Evolutionary conservation across 345 rosid genomes (phyloP).

Genomic region (Syzygium aqueum): DNA sequence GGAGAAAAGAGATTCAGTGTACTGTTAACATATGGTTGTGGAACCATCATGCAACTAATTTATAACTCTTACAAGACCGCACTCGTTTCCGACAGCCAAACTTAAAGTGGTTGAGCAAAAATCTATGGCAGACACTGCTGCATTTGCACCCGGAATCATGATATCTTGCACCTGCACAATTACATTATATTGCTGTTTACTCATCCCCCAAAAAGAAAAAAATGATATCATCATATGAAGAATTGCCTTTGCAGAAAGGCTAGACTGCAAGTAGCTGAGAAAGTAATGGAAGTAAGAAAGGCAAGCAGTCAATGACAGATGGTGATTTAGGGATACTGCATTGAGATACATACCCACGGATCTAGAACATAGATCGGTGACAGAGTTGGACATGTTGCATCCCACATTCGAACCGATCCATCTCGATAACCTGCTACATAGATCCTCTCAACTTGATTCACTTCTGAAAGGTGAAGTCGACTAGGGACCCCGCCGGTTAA

Average conservation of each 20-base stretch:
- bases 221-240: neutral
- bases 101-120: slow-evolving; percentile 45
- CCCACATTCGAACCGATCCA: slow-evolving; percentile 79
- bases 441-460: slow-evolving; percentile 49
- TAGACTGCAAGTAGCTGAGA: neutral
- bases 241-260: neutral
- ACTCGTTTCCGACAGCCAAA: slow-evolving; percentile 61
- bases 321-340: neutral
- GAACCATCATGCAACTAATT: neutral
- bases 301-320: neutral
- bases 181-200: neutral
- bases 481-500: slow-evolving; percentile 72
- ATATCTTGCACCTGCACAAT: slow-evolving; percentile 40
- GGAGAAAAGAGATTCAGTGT: slow-evolving; percentile 10
- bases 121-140: slow-evolving; percentile 54
- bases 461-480: slow-evolving; percentile 28
- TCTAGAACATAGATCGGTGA: slow-evolving; percentile 41
- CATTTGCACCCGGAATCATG: slow-evolving; percentile 21
- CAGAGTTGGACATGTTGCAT: slow-evolving; percentile 60
- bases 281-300: neutral
- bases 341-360: slow-evolving; percentile 31
- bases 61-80: slow-evolving; percentile 59
- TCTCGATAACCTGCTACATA: slow-evolving; percentile 80
- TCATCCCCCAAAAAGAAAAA: neutral
- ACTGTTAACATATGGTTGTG: neutral